Base-by-base conservation (phyloP, 1,284 basidiomycete species). In the Hemileia vastatrix region DNA sequence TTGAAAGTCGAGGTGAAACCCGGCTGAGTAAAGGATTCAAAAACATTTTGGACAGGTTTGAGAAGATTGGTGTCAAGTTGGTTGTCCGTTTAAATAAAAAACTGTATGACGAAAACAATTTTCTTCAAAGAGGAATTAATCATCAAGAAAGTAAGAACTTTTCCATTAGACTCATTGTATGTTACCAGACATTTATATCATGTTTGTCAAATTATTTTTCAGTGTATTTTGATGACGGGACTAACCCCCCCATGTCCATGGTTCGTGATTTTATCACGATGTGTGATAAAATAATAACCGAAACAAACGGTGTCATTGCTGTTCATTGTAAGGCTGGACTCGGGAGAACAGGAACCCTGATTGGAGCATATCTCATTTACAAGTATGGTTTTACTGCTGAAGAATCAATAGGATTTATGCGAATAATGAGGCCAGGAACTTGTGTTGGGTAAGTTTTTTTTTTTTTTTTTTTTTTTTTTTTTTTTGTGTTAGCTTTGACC, bases 311-410 rank as follows among this genome's bases (percentile, higher is more conserved):
- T 4, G 70, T 70, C 9, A 70, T 74, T n/a, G 72, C 72, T 1
- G 78, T 73, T 53, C 76, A 95, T 85, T 95, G 91, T 77, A 95
- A 95, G 80, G 91, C 91, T 54, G 91, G 91, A 21, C 81, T 95
- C 19, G 91, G 91, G 21, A 82, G 91, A 54, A 95, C 91, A 2
- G 94, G 95, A 3, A 94, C 93, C 2, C 80, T 98, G 65, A 94
- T 98, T 66, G 92, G 92, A 54, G 95, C 95, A 2, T 98, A 97
- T 80, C 82, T 99, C 62, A 89, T 96, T 68, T 99, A 95, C 88
- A 96, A 95, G 78, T 93, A 97, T 72, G 88, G 88, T n/a, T 99
- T 99, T 75, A 91, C 91, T n/a, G 93, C 94, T 0, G 85, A 86
- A 62, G 95, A 99, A 78, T 93, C 87, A 6, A 98, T 98, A 65